Evolutionary conservation across 2,329 filamentous ascomycete species (phyloP).

Genomic region (Cordyceps tenuipes): DNA sequence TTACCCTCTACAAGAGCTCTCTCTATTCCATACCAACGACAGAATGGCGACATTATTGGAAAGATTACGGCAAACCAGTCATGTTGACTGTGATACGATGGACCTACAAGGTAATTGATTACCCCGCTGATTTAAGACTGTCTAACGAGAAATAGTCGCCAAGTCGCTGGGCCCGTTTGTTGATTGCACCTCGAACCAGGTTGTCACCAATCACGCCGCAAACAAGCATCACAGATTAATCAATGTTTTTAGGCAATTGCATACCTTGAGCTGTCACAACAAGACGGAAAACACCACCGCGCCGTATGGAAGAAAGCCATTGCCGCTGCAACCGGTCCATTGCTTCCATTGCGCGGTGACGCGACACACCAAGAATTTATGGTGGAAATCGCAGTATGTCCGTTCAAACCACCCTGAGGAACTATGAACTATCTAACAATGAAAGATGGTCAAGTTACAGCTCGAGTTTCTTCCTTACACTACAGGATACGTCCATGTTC

Average conservation of each 20-base stretch:
- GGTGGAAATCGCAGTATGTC: background rate
- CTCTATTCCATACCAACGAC: background rate
- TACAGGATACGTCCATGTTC: conserved; percentile 46
- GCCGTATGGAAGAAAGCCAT: background rate
- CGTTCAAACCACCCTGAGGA: too few relatives aligned
- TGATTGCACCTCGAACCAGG: conserved; percentile 31
- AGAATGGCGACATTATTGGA: conserved; percentile 22
- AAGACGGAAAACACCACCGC: background rate
- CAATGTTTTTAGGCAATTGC: background rate
- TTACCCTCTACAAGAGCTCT: background rate
- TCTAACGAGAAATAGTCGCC: conserved; percentile 18
- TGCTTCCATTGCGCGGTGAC: background rate
- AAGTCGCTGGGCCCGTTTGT: conserved; percentile 25
- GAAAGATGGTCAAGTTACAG: background rate
- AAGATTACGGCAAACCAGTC: conserved; percentile 20
- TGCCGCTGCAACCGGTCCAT: background rate
- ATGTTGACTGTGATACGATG: conserved; percentile 30
- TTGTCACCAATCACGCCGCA: background rate
- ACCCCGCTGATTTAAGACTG: too few relatives aligned
- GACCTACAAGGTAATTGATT: conserved; percentile 22
- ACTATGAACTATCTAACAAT: background rate
- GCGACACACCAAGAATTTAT: background rate
- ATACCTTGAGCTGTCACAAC: background rate
- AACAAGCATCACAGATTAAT: background rate
- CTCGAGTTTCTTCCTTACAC: conserved; percentile 34